Conservation (phyloP, 139 green algal species). For the Chlamydomonas sphaeroides region DNA sequence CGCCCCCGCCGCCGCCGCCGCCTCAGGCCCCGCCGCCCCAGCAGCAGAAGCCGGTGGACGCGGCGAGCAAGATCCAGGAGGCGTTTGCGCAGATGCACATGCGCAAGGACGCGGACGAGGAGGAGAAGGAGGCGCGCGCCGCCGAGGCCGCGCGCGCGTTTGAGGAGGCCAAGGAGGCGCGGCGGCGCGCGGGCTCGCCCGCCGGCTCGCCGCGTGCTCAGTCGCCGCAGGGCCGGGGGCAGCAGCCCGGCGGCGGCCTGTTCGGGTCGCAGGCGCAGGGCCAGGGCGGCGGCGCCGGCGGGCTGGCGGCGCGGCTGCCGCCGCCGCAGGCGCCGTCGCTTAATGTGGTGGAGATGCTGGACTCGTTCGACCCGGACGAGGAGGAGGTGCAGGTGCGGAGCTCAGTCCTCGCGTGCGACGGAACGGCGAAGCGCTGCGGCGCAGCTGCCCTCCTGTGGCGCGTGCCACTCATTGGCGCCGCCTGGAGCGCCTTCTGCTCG, state of each 20-base stretch:
- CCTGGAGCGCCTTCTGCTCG: too few species aligned
- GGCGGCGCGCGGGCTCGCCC: neutral
- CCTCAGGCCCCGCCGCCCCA: neutral
- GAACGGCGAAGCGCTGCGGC: too few species aligned
- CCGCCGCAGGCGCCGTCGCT: neutral
- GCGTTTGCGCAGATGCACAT: constrained; percentile 11
- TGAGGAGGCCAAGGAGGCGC: constrained; percentile 10
- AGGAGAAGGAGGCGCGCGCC: constrained; percentile 7
- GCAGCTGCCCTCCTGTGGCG: too few species aligned
- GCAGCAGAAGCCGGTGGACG: neutral
- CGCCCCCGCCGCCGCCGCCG: neutral
- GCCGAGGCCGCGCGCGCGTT: constrained; percentile 12
- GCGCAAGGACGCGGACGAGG: neutral
- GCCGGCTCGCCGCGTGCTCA: too few species aligned
- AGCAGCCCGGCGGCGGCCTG: neutral
- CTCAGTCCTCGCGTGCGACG: too few species aligned
- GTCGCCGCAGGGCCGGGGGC: too few species aligned
- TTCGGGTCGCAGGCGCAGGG: neutral
- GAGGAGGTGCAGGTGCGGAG: constrained; percentile 22
- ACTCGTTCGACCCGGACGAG: constrained; percentile 28
- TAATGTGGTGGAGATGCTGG: constrained; percentile 19
- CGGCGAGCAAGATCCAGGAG: neutral
- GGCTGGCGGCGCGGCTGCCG: neutral
- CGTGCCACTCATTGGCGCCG: too few species aligned
- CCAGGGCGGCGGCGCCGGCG: neutral